Evolutionary conservation across 495 filamentous ascomycete species (phyloP).

Genomic region (Xylaria venustula): DNA sequence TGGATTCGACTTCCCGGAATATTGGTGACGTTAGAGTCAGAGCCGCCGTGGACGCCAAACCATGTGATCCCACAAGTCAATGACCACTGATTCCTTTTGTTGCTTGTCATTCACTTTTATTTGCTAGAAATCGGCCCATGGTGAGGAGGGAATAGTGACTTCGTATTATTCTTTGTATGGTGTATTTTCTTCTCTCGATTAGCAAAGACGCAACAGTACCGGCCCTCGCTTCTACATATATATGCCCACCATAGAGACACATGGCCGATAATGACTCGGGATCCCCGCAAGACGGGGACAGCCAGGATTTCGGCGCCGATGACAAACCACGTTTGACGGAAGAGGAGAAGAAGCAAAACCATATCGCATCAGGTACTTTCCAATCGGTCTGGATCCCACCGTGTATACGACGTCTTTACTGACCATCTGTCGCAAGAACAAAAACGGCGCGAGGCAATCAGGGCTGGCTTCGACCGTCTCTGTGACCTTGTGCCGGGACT

Average conservation of each 20-base stretch:
- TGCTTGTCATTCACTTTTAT: no score
- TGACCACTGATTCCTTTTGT: slow-evolving; percentile 4
- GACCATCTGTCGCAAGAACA: slow-evolving; percentile 57
- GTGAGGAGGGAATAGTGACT: no score
- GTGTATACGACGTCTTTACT: not conserved
- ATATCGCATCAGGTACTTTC: slow-evolving; percentile 66
- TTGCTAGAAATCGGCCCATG: no score
- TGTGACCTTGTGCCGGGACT: slow-evolving; percentile 81
- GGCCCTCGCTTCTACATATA: not conserved
- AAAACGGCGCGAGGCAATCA: slow-evolving; percentile 82
- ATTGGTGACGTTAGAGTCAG: not conserved
- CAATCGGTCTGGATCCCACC: not conserved
- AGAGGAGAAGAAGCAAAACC: slow-evolving; percentile 86
- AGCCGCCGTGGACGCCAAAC: not conserved
- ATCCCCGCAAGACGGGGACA: slow-evolving; percentile 28
- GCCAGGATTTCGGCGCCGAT: slow-evolving; percentile 19
- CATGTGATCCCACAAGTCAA: slow-evolving; percentile 3
- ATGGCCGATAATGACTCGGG: slow-evolving; percentile 29
- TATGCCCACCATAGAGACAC: not conserved
- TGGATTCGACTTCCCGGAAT: not conserved
- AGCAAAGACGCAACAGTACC: not conserved
- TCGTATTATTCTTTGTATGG: slow-evolving; percentile 2
- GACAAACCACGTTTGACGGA: slow-evolving; percentile 80
- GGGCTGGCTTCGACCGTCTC: slow-evolving; percentile 81
- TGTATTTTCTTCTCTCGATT: not conserved